These are phyloP conservation scores for Clitoria ternatea DNA, from an alignment of 306 rosid genomes.

Conservation along the genomic window DNA sequence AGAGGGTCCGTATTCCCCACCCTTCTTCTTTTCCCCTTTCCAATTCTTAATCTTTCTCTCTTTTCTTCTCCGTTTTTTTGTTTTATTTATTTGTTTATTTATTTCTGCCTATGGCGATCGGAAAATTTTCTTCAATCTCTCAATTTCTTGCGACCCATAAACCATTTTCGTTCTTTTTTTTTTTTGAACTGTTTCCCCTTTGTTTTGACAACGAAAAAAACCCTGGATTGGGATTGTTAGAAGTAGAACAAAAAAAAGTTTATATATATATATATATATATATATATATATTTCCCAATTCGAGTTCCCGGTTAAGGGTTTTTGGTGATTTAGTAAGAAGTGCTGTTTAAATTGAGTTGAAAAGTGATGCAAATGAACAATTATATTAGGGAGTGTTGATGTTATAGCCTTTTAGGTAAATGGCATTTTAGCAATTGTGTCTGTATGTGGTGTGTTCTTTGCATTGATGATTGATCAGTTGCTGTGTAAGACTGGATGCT, in stretches of 20 bases:
- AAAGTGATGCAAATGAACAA: not conserved
- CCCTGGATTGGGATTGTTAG: not conserved
- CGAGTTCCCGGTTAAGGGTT: not conserved
- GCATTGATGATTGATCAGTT: not conserved
- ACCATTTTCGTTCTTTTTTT: not conserved
- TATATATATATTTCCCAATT: slow-evolving; percentile 12
- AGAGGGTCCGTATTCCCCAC: too few species aligned
- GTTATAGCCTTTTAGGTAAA: not conserved
- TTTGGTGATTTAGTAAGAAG: not conserved
- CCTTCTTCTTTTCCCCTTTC: too few species aligned
- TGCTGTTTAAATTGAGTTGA: not conserved
- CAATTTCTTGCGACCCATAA: not conserved
- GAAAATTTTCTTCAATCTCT: not conserved
- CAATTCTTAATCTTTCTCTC: too few species aligned
- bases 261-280: too few species aligned
- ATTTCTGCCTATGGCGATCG: not conserved
- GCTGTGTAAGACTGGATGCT: not conserved
- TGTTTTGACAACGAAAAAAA: too few species aligned
- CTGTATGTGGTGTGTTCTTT: not conserved
- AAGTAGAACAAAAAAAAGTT: not conserved
- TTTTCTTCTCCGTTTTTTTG: too few species aligned
- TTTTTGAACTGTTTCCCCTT: not conserved
- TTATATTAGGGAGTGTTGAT: not conserved
- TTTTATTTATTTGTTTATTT: too few species aligned
- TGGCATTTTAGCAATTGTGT: not conserved